Conservation (phyloP, 2,329 filamentous ascomycete genomes). For the Hirsutella thompsonii region DNA sequence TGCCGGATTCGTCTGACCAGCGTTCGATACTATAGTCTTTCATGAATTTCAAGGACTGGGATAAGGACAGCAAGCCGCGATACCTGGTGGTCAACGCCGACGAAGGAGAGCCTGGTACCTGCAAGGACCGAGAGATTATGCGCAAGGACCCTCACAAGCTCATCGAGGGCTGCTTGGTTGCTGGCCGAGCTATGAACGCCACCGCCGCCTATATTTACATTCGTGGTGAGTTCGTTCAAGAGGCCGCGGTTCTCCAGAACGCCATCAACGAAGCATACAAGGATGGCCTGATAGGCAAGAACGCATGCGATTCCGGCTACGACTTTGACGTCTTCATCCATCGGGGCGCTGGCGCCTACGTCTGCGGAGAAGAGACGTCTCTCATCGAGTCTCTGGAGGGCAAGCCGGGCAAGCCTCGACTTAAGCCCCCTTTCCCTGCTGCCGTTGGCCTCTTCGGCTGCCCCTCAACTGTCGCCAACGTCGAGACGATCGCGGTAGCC, state of each 20-base stretch:
- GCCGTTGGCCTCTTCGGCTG: conserved; percentile 96
- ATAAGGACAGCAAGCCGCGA: conserved; percentile 89
- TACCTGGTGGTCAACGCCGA: conserved; percentile 98
- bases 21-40: conserved; percentile 56
- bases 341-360: conserved; percentile 93
- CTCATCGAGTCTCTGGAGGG: conserved; percentile 97
- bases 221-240: conserved; percentile 93
- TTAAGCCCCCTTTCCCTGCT: conserved; percentile 97
- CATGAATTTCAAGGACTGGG: conserved; percentile 99
- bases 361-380: conserved; percentile 96
- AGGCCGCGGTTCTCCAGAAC: conserved; percentile 83
- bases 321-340: conserved; percentile 97
- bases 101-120: conserved; percentile 96
- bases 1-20: background rate
- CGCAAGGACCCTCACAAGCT: conserved; percentile 99
- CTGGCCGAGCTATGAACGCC: conserved; percentile 96
- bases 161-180: conserved; percentile 89
- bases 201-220: conserved; percentile 99
- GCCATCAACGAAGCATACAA: conserved; percentile 97
- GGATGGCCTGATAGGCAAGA: conserved; percentile 92
- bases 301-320: conserved; percentile 91
- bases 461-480: conserved; percentile 94
- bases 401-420: conserved; percentile 94
- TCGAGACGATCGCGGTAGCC: conserved; percentile 90
- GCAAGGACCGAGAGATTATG: conserved; percentile 99